phyloP scores from a whole-genome alignment of 768 basidiomycete genomes.

The Suillus plorans region DNA sequence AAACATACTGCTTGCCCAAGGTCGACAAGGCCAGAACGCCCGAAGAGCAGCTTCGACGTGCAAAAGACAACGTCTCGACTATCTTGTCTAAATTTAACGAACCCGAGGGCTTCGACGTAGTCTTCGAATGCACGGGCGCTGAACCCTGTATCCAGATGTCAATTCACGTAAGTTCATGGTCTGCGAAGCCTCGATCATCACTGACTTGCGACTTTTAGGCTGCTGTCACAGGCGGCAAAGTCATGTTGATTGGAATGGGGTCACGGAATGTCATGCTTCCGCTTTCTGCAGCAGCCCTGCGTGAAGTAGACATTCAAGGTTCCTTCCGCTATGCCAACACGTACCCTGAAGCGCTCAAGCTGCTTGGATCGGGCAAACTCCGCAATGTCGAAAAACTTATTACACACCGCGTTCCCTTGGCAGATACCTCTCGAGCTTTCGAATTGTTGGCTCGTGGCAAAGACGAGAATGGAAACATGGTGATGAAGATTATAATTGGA shows the following conservation, averaged over 20 bases:
- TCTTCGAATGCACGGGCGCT: slow-evolving; percentile 95
- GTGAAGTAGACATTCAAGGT: slow-evolving; percentile 92
- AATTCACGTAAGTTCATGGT: slow-evolving; percentile 65
- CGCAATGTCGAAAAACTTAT: slow-evolving; percentile 70
- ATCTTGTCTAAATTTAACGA: slow-evolving; percentile 57
- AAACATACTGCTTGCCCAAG: slow-evolving; percentile 64
- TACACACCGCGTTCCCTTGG: slow-evolving; percentile 72
- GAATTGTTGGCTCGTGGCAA: slow-evolving; percentile 74
- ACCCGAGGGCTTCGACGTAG: slow-evolving; percentile 84
- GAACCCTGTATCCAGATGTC: slow-evolving; percentile 91
- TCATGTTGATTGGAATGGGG: slow-evolving; percentile 97
- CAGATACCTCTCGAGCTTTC: slow-evolving; percentile 72
- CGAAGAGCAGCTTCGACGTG: slow-evolving; percentile 57
- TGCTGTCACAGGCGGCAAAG: slow-evolving; percentile 82
- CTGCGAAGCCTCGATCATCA: slow-evolving; percentile 8
- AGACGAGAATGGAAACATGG: slow-evolving; percentile 78
- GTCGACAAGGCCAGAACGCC: slow-evolving; percentile 48
- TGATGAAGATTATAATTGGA: slow-evolving; percentile 88
- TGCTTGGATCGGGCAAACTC: slow-evolving; percentile 68
- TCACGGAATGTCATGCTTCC: slow-evolving; percentile 79
- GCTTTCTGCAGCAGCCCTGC: slow-evolving; percentile 75
- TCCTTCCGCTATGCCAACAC: slow-evolving; percentile 92
- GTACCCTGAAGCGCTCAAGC: slow-evolving; percentile 79
- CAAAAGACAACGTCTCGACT: slow-evolving; percentile 54
- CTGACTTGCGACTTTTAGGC: slow-evolving; percentile 46